These are phyloP conservation scores for Kwoniella dendrophila DNA, from an alignment of 768 basidiomycete species.

Conservation along the genomic window DNA sequence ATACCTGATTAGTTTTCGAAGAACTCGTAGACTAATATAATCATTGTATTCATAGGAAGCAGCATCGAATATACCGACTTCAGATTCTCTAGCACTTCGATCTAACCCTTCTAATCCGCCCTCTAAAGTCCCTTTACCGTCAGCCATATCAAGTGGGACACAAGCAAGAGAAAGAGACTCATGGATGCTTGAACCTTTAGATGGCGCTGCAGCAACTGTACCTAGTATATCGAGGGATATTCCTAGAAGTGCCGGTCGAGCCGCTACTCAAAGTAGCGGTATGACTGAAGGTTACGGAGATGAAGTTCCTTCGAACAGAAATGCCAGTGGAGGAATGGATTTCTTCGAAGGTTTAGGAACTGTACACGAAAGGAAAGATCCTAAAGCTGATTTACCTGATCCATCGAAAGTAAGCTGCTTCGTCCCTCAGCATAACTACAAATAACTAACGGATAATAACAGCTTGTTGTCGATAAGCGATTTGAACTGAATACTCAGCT, in stretches of 20 bases:
- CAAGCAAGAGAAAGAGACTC: constrained; percentile 67
- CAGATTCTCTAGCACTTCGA: constrained; percentile 69
- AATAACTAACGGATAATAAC: neutral
- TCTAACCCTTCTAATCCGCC: constrained; percentile 64
- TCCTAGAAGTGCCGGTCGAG: constrained; percentile 40
- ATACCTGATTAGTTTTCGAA: no score
- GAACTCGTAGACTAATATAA: no score
- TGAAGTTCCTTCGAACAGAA: constrained; percentile 62
- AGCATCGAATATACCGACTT: constrained; percentile 70
- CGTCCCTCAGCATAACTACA: neutral
- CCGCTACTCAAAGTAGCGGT: constrained; percentile 21
- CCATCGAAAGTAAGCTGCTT: constrained; percentile 67
- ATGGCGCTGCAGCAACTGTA: constrained; percentile 42
- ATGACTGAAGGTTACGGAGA: constrained; percentile 58
- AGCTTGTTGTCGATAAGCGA: constrained; percentile 49
- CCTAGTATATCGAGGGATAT: constrained; percentile 37
- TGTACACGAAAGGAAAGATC: constrained; percentile 65
- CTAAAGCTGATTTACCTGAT: constrained; percentile 64
- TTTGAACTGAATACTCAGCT: constrained; percentile 57
- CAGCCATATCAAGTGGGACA: constrained; percentile 61
- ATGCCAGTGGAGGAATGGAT: constrained; percentile 67
- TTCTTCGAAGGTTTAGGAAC: constrained; percentile 88
- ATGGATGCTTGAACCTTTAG: constrained; percentile 75
- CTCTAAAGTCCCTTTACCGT: constrained; percentile 60
- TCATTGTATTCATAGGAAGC: constrained; percentile 39